A percentile compares a stretch with the other conserved stretches of the same genome.
These are phyloP conservation scores for Penicillium sp. DNA, from an alignment of 2,329 filamentous ascomycete genomes.

Conservation along the genomic window DNA sequence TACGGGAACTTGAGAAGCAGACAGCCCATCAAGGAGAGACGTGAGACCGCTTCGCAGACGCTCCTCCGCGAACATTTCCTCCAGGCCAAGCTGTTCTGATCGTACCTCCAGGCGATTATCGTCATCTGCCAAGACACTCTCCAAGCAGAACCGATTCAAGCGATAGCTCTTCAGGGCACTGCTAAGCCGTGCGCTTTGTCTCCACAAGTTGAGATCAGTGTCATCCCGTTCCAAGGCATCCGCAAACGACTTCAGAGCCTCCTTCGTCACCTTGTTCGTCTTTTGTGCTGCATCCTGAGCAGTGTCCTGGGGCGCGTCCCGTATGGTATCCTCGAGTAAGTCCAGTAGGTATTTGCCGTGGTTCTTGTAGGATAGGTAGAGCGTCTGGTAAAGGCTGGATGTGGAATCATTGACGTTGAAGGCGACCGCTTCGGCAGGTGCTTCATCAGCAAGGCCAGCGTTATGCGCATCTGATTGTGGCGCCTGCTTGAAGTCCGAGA, in stretches of 20 bases:
- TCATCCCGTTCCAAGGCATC: conserved; percentile 62
- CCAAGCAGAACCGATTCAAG: conserved; percentile 58
- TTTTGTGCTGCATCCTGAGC: conserved; percentile 15
- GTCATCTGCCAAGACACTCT: conserved; percentile 60
- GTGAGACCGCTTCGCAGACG: conserved; percentile 48
- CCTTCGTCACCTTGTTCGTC: conserved; percentile 36
- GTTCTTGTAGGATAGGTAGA: conserved; percentile 94
- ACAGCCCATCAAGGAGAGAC: conserved; percentile 53
- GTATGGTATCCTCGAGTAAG: conserved; percentile 53
- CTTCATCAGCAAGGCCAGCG: conserved; percentile 16
- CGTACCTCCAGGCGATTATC: conserved; percentile 53
- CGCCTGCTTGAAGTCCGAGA: conserved; percentile 75
- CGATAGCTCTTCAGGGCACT: conserved; percentile 55
- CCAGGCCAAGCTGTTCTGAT: conserved; percentile 55
- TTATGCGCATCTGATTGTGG: conserved; percentile 46
- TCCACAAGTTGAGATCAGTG: conserved; percentile 60
- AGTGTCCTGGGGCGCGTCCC: conserved; percentile 15
- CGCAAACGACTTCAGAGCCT: conserved; percentile 53
- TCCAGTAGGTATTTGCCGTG: conserved; percentile 90
- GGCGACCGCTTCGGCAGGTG: conserved; percentile 32
- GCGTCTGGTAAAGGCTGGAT: conserved; percentile 77
- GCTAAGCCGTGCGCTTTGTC: conserved; percentile 56
- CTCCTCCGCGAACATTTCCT: conserved; percentile 52
- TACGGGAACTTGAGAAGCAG: conserved; percentile 49
- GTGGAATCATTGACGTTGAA: conserved; percentile 65